A percentile compares a stretch with the other conserved stretches of the same genome.
Conservation (phyloP, 108 stramenopile genomes). For the Skeletonema marinoi region DNA sequence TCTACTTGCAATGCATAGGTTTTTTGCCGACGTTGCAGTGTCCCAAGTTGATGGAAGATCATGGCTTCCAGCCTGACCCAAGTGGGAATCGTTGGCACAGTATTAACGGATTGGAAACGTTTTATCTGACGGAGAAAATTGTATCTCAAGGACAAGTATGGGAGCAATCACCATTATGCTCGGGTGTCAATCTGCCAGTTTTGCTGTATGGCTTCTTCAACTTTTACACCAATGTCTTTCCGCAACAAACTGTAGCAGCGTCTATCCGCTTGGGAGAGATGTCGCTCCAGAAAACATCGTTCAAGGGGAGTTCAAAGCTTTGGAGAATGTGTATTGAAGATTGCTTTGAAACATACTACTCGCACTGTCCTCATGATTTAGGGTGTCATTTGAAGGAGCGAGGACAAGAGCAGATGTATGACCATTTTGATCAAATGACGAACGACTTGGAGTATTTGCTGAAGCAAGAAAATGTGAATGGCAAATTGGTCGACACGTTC, state of each 20-base stretch:
- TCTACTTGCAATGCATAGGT: slow-evolving; percentile 78
- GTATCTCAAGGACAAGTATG: slow-evolving; percentile 36
- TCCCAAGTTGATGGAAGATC: slow-evolving; percentile 47
- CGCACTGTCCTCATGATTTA: slow-evolving; percentile 80
- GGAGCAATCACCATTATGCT: slow-evolving; percentile 35
- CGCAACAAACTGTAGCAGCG: slow-evolving; percentile 47
- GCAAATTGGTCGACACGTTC: neutral
- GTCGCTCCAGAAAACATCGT: slow-evolving; percentile 55
- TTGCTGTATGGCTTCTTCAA: slow-evolving; percentile 80
- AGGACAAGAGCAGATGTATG: slow-evolving; percentile 45
- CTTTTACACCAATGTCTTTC: slow-evolving; percentile 67
- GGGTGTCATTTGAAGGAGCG: slow-evolving; percentile 59
- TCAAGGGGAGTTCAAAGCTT: slow-evolving; percentile 37
- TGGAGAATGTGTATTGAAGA: slow-evolving; percentile 79
- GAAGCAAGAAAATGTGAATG: neutral
- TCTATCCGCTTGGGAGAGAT: slow-evolving; percentile 60
- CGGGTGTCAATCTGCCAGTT: slow-evolving; percentile 35
- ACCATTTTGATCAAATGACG: slow-evolving; percentile 12
- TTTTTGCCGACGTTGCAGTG: slow-evolving; percentile 76
- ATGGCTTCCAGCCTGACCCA: slow-evolving; percentile 46
- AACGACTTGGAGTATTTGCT: slow-evolving; percentile 1
- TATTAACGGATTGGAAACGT: slow-evolving; percentile 68
- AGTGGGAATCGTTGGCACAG: slow-evolving; percentile 60
- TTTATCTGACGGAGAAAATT: slow-evolving; percentile 51
- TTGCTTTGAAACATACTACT: slow-evolving; percentile 85